Conservation (phyloP, 1,139 yeast genomes). For the Yamadazyma conglobata region DNA sequence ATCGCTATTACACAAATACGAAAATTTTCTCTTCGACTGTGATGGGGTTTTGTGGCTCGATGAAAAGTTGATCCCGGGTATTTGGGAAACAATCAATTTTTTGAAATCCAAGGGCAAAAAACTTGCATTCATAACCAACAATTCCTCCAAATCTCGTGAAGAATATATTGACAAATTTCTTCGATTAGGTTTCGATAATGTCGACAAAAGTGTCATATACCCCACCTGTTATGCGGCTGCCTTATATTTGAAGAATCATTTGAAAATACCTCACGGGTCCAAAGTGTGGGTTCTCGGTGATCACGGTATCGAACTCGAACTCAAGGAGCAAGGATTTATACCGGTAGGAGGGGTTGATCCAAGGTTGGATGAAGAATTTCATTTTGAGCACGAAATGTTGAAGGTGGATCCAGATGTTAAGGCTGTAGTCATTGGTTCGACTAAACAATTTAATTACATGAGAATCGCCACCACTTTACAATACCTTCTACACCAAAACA, state of each 20-base stretch:
- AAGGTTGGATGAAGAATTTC: slow-evolving; percentile 27
- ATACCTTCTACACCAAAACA: slow-evolving; percentile 32
- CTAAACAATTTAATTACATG: slow-evolving; percentile 37
- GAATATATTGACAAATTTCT: slow-evolving; percentile 32
- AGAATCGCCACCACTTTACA: slow-evolving; percentile 38
- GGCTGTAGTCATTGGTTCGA: slow-evolving; percentile 42
- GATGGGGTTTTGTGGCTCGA: slow-evolving; percentile 96
- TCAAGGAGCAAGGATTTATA: slow-evolving; percentile 61
- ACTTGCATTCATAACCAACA: slow-evolving; percentile 38
- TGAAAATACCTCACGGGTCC: slow-evolving; percentile 25
- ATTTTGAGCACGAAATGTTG: slow-evolving; percentile 46
- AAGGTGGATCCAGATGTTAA: slow-evolving; percentile 37
- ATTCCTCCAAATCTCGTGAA: slow-evolving; percentile 35
- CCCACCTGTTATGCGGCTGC: slow-evolving; percentile 43
- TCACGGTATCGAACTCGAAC: slow-evolving; percentile 72
- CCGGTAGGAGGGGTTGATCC: slow-evolving; percentile 72
- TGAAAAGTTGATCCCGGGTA: slow-evolving; percentile 65
- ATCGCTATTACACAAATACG: slow-evolving; percentile 59
- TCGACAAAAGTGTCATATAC: slow-evolving; percentile 28
- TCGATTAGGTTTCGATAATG: slow-evolving; percentile 28
- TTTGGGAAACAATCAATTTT: slow-evolving; percentile 59
- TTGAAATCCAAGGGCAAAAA: slow-evolving; percentile 40
- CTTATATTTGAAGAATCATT: slow-evolving; percentile 19
- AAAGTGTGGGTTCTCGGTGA: slow-evolving; percentile 90
- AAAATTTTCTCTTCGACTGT: slow-evolving; percentile 86